Evolutionary conservation across 2,329 filamentous ascomycete species (phyloP).

Genomic region (Clarireedia sp.): DNA sequence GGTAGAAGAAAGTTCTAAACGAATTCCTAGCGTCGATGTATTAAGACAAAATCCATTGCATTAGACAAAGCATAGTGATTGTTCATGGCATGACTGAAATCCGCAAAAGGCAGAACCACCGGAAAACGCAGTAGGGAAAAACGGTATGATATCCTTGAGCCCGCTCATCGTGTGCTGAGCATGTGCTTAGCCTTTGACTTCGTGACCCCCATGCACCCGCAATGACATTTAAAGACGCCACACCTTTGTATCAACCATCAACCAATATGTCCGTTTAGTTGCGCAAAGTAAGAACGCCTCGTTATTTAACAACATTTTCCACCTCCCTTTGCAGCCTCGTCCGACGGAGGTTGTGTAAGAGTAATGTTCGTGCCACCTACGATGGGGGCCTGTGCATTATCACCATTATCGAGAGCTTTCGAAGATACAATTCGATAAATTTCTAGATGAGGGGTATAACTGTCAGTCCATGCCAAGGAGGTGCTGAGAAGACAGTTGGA

Average conservation of each 20-base stretch:
- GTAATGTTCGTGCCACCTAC: conserved; percentile 76
- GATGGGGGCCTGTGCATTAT: conserved; percentile 71
- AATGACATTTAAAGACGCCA: conserved; percentile 16
- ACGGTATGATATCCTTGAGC: conserved; percentile 9
- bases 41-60: conserved; percentile 11
- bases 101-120: conserved; percentile 15
- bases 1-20: conserved; percentile 13
- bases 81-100: conserved; percentile 19
- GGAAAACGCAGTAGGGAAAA: conserved; percentile 12
- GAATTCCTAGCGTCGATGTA: conserved; percentile 3
- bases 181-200: conserved; percentile 10
- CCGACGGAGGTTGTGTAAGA: conserved; percentile 76
- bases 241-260: conserved; percentile 21
- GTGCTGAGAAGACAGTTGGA: background rate
- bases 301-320: conserved; percentile 63
- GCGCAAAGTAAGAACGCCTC: conserved; percentile 10
- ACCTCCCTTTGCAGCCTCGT: conserved; percentile 64
- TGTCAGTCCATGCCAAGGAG: conserved; percentile 6
- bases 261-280: conserved; percentile 13
- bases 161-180: conserved; percentile 10
- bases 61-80: conserved; percentile 18
- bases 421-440: conserved; percentile 99
- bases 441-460: conserved; percentile 49
- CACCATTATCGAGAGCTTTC: conserved; percentile 90
- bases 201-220: conserved; percentile 14